A percentile compares a stretch with the other conserved stretches of the same genome.
These are phyloP conservation scores for Annulohypoxylon truncatum DNA, from an alignment of 2,329 filamentous ascomycete species.

Conservation along the genomic window DNA sequence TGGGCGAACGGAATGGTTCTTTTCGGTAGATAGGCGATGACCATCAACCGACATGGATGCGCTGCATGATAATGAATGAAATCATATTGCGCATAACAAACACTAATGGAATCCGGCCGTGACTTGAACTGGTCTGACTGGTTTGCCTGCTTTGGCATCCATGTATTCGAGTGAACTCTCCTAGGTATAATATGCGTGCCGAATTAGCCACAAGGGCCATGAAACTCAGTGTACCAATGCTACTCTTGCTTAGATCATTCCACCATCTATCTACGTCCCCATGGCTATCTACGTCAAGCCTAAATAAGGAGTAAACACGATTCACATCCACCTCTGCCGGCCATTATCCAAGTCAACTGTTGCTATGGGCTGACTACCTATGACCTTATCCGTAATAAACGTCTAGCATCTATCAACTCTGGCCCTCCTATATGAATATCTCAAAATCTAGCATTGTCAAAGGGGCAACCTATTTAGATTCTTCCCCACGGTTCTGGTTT, in stretches of 20 bases:
- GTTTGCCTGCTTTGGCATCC: neutral
- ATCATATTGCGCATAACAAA: slow-evolving; percentile 48
- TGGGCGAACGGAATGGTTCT: slow-evolving; percentile 69
- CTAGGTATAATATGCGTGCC: too few relatives aligned
- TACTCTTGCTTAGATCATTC: neutral
- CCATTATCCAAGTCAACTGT: neutral
- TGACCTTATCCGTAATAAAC: neutral
- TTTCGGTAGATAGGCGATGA: slow-evolving; percentile 57
- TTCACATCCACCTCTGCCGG: too few relatives aligned
- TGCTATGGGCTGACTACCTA: neutral
- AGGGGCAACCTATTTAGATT: neutral
- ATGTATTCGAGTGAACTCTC: neutral
- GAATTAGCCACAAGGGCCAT: neutral
- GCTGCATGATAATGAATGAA: slow-evolving; percentile 60
- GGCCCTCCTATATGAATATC: neutral
- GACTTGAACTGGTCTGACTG: neutral
- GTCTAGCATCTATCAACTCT: neutral
- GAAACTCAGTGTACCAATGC: neutral
- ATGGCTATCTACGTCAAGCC: neutral
- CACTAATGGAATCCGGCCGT: neutral
- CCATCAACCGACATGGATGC: slow-evolving; percentile 55
- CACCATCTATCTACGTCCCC: too few relatives aligned
- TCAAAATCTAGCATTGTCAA: neutral
- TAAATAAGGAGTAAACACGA: too few relatives aligned
- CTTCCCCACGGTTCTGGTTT: neutral